These are phyloP conservation scores for Thalia dealbata DNA, from an alignment of 176 grass and related monocot genomes.

Conservation along the genomic window DNA sequence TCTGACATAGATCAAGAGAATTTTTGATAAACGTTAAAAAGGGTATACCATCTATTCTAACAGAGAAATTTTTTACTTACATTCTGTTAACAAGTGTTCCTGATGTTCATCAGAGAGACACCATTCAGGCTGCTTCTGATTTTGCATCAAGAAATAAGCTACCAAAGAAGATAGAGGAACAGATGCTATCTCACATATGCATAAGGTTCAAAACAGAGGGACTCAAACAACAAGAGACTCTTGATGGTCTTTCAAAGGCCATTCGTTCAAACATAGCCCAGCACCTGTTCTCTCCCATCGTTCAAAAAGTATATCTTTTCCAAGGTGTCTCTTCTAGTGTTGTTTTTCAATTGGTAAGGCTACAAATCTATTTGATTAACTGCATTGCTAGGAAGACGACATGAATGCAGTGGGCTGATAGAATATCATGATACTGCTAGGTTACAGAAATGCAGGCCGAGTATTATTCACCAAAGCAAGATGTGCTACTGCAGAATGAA, in stretches of 20 bases:
- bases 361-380: background rate
- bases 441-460: constrained; percentile 21
- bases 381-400: background rate
- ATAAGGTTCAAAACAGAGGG: constrained; percentile 27
- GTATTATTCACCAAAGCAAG: constrained; percentile 21
- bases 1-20: background rate
- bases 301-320: constrained; percentile 21
- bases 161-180: constrained; percentile 17
- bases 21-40: background rate
- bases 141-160: constrained; percentile 25
- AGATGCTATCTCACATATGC: constrained; percentile 29
- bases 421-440: background rate
- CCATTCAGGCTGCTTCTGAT: constrained; percentile 24
- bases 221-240: constrained; percentile 21
- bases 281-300: constrained; percentile 20
- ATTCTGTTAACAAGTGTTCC: background rate
- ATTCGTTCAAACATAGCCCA: constrained; percentile 21
- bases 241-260: constrained; percentile 19
- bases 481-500: constrained; percentile 25
- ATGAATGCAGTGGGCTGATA: background rate
- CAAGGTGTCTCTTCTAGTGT: constrained; percentile 16
- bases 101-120: constrained; percentile 10
- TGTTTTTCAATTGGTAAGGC: constrained; percentile 13
- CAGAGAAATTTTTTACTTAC: background rate
- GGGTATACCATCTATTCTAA: background rate